A percentile compares a stretch with the other conserved stretches of the same genome.
phyloP scores from a whole-genome alignment of 331 rosid genomes.

The Malus hybrid region DNA sequence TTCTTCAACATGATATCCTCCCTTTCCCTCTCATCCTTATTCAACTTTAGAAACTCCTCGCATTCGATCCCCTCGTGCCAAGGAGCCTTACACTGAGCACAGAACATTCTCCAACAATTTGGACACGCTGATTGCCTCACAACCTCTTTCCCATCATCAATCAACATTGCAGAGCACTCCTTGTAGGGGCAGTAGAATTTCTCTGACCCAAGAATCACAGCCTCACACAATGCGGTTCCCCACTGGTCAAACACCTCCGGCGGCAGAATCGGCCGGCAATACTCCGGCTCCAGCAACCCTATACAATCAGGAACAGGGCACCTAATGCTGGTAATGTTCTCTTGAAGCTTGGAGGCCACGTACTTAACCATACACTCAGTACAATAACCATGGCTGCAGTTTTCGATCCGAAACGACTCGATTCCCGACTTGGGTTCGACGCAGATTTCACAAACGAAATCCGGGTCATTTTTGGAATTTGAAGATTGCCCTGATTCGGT shows the following conservation, averaged over 20 bases:
- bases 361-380: constrained; percentile 31
- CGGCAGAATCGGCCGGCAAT: constrained; percentile 37
- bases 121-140: constrained; percentile 42
- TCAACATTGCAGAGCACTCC: constrained; percentile 54
- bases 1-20: constrained; percentile 46
- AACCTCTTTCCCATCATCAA: constrained; percentile 30
- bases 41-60: constrained; percentile 44
- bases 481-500: constrained; percentile 33
- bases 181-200: constrained; percentile 61
- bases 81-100: constrained; percentile 45
- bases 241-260: constrained; percentile 34
- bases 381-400: constrained; percentile 51
- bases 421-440: constrained; percentile 21
- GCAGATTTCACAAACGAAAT: constrained; percentile 55
- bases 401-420: constrained; percentile 26
- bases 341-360: constrained; percentile 44
- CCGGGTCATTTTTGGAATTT: background rate
- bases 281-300: constrained; percentile 43
- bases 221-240: constrained; percentile 57
- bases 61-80: constrained; percentile 54
- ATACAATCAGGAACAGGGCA: constrained; percentile 52
- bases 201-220: constrained; percentile 19
- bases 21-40: constrained; percentile 32
- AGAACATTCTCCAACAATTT: constrained; percentile 38
- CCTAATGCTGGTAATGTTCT: constrained; percentile 33